Evolutionary conservation across 345 rosid genomes (phyloP), one percentile per base, ranked within the genome.

Genomic region (Microthlaspi erraticum): DNA sequence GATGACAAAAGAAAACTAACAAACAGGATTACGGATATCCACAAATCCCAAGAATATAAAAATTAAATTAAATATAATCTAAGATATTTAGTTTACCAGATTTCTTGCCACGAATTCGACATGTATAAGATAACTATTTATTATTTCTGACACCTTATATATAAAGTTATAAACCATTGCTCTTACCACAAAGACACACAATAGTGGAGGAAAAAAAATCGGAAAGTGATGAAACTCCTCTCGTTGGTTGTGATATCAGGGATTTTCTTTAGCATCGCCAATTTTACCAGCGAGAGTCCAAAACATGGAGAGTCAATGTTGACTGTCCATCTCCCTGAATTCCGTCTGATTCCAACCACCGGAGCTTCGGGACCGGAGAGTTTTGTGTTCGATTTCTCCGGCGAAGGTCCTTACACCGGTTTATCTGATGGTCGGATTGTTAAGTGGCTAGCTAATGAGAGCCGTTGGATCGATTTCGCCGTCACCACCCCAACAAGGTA

Each of bases 331-430:
- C 33, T 76, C 13, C 54, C 54, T 55, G 71, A 70, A 1, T 68
- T 63, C 17, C 46, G 39, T 32, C 23, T 76, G 2, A 57, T 76
- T 56, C 75, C 75, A 4, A 76, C 75, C 46, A 42, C 67, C n/a
- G 83, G 82, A 20, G 88, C 90, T 38, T 43, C 29, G 0, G 91
- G 88, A 12, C 94, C 91, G 5, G 94, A 88, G 76, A 88, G 94
- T 57, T 51, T 86, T 7, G 85, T 63, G 9, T 88, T 88, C 20
- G 88, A 83, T 58, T 51, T 81, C 49, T 64, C 60, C 26, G 94
- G 89, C 0, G 77, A 71, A 0, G 91, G 91, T 10, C 94, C 91
- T 1, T 88, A 81, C 73, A 83, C 87, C 14, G 89, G 94, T 16
- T 86, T 88, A 17, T 81, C 89, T 8, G 89, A 88, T 36, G 91